Evolutionary conservation across 345 rosid species (phyloP).

Genomic region (Eucalyptus fibrosa): DNA sequence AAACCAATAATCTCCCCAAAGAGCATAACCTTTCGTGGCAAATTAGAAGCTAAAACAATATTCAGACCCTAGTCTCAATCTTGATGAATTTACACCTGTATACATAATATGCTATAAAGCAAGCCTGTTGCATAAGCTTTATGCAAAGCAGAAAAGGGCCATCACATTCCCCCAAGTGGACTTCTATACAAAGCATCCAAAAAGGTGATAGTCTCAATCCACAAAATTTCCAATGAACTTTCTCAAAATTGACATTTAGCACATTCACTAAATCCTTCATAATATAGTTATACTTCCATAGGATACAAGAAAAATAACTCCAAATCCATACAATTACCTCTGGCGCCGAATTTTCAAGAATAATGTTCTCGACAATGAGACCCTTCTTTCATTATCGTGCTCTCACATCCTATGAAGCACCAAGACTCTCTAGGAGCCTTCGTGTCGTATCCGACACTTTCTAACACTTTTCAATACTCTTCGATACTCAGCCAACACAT

Average conservation of each 20-base stretch:
- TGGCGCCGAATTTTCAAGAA: neutral
- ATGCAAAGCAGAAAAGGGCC: neutral
- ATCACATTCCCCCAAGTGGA: neutral
- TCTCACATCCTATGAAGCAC: neutral
- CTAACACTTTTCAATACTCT: too few relatives aligned
- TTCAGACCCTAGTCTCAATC: neutral
- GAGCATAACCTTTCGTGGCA: neutral
- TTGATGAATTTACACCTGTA: neutral
- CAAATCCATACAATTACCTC: neutral
- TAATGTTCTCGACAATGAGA: neutral
- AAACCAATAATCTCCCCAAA: too few relatives aligned
- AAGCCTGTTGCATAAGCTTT: neutral
- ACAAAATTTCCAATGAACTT: neutral
- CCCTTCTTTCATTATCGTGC: neutral
- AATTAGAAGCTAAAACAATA: neutral
- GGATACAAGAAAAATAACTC: neutral
- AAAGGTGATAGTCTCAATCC: neutral
- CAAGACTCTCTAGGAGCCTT: too few relatives aligned
- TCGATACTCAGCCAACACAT: too few relatives aligned
- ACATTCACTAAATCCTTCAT: neutral
- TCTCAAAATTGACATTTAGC: neutral
- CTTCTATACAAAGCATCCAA: neutral
- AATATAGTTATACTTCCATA: neutral
- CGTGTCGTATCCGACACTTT: rapidly evolving
- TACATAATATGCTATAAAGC: neutral